Evolutionary conservation across 495 filamentous ascomycete species (phyloP), one percentile per base, ranked within the genome.

Genomic region (Aspergillus cavernicola): DNA sequence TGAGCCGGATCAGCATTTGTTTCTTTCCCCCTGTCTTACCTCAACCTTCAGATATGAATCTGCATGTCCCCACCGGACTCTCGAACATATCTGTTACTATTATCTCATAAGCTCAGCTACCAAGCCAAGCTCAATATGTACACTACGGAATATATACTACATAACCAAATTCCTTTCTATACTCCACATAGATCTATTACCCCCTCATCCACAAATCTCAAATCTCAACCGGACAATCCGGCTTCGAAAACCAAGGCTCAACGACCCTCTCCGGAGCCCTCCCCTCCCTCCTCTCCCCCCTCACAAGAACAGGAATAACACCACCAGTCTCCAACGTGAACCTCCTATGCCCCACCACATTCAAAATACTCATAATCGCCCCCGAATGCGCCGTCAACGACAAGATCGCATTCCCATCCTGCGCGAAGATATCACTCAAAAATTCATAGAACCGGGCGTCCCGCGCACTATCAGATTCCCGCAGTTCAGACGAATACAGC

Each of bases 301-400:
- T 80, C 13, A 90, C 78, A 26, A 90, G 65, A 13, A 87, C 82
- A 0, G 88, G 85, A 53, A 91, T 88, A 4, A 88, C 78, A 16
- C 79, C 86, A 6, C 88, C 86, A 1, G 88, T 90, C 33, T 69
- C 74, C 45, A 90, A 60, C 2, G 71, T 62, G 66, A 90, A 90
- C n/a, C 36, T 26, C n/a, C 79, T 77, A 67, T 92, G 88, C 1
- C 80, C 80, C 28, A 87, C 42, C 60, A 77, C 79, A 60, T 79
- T 67, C 54, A 90, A 60, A 10, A 85, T 73, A 47, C 74, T 78
- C 8, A 66, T 76, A 57, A 88, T 88, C 41, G 85, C 83, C 9
- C 85, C 85, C 0, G 81, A 85, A 68, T 92, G 89, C 55, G 79
- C 82, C n/a, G 86, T 90, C 44, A 90, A 62, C 45, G 82, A 85